Evolutionary conservation across 495 filamentous ascomycete genomes (phyloP).

Genomic region (Pyronema omphalodes): DNA sequence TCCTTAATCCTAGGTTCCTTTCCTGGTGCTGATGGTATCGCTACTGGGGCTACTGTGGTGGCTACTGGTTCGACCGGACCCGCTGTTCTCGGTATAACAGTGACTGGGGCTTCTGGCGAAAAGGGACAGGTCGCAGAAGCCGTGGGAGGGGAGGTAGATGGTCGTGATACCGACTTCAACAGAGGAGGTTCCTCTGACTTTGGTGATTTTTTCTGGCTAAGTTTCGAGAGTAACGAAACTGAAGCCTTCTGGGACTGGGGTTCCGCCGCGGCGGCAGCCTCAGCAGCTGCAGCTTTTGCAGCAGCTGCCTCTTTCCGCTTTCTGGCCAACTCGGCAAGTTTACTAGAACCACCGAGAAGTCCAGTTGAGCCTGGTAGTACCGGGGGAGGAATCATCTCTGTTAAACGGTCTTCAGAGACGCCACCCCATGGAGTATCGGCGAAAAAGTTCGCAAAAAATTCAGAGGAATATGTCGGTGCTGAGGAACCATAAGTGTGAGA

Average conservation of each 20-base stretch:
- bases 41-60: too few relatives aligned
- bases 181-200: background rate
- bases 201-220: conserved; percentile 9
- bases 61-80: too few relatives aligned
- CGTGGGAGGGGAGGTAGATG: too few relatives aligned
- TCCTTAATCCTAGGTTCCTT: too few relatives aligned
- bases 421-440: conserved; percentile 72
- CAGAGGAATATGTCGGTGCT: conserved; percentile 16
- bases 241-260: conserved; percentile 4
- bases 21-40: too few relatives aligned
- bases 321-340: conserved; percentile 76
- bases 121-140: too few relatives aligned
- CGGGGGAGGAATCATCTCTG: conserved; percentile 33
- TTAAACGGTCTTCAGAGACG: conserved; percentile 48
- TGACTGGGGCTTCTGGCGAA: too few relatives aligned
- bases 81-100: too few relatives aligned
- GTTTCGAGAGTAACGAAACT: conserved; percentile 18
- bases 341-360: conserved; percentile 73
- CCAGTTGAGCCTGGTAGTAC: conserved; percentile 27
- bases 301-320: conserved; percentile 63
- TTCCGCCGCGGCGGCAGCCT: background rate
- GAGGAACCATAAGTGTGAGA: conserved; percentile 9
- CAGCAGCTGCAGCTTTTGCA: conserved; percentile 2
- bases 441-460: conserved; percentile 40
- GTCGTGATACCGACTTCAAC: background rate